phyloP scores from a whole-genome alignment of 2,329 filamentous ascomycete species.

The Paraconiothyrium brasiliense region DNA sequence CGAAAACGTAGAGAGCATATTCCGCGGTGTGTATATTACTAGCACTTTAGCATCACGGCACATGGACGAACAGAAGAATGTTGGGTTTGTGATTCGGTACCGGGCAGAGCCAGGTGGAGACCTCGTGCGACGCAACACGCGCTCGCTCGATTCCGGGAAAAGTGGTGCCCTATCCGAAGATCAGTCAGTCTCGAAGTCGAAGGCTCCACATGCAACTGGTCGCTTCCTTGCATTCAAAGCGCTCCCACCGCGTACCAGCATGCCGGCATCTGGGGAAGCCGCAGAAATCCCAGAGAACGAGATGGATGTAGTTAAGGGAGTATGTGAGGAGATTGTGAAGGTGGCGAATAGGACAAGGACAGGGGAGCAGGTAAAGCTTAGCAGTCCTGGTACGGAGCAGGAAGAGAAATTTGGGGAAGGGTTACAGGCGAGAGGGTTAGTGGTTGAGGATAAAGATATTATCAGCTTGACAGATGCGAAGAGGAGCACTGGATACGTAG shows the following conservation, averaged over 20 bases:
- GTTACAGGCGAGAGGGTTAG: slow-evolving; percentile 33
- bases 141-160: slow-evolving; percentile 70
- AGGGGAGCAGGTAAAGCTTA: slow-evolving; percentile 38
- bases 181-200: slow-evolving; percentile 29
- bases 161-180: slow-evolving; percentile 37
- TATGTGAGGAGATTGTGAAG: slow-evolving; percentile 80
- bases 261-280: slow-evolving; percentile 30
- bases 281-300: slow-evolving; percentile 54
- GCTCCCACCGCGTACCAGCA: slow-evolving; percentile 59
- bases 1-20: slow-evolving; percentile 75
- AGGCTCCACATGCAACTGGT: slow-evolving; percentile 30
- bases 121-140: slow-evolving; percentile 82
- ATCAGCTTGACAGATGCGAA: slow-evolving; percentile 86
- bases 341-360: slow-evolving; percentile 65
- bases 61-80: slow-evolving; percentile 79
- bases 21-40: slow-evolving; percentile 88
- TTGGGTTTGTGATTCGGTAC: slow-evolving; percentile 85
- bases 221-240: slow-evolving; percentile 66
- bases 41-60: slow-evolving; percentile 82
- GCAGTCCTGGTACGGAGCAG: slow-evolving; percentile 50
- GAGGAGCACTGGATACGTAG: slow-evolving; percentile 84
- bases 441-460: slow-evolving; percentile 72
- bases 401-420: slow-evolving; percentile 49
- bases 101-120: slow-evolving; percentile 74
- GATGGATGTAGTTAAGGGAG: slow-evolving; percentile 66